Evolutionary conservation across 441 rosid genomes (phyloP), one percentile per base, ranked within the genome.

Genomic region (Macaranga tanarius): DNA sequence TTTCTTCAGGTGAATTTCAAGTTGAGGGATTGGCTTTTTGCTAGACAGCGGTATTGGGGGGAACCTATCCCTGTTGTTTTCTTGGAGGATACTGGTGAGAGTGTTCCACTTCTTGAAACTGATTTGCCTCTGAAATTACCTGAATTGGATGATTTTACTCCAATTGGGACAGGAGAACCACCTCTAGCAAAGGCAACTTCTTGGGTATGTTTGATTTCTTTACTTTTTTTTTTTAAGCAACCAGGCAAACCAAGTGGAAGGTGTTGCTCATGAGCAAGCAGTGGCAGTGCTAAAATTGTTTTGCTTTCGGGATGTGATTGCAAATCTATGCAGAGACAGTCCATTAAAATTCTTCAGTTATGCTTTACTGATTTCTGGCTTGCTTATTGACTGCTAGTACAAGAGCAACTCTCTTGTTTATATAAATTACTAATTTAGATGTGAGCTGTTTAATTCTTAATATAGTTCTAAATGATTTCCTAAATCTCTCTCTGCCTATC

Each of bases 11-110:
- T 95, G 69, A 95, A 95, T 75, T 95, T 76, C 86, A 95, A 91
- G 90, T 81, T 92, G 83, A 82, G 99, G 81, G 99, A 92, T 82
- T 95, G 99, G 99, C 95, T 95, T 78, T 95, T 95, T 88, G 98
- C 99, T 73, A 79, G 98, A 73, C 99, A 95, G 74, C 97, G 99
- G n/a, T 95, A 95, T 77, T 95, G 99, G 99, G 99, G 99, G 15
- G 99, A 95, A 82, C 98, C 99, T 75, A 92, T 95, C 61, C 99
- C 99, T 2, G 87, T 95, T 68, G 72, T 92, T 71, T 91, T 91
- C 81, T 73, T 84, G 80, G 89, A 91, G 76, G 96, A 84, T 56
- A 84, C 82, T 34, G 80, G 85, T 70, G 98, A 91, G 85, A 82
- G 84, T 34, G 64, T 88, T 81, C 95, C 98, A 7, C 81, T 92